phyloP scores from a whole-genome alignment of 441 rosid species.

The Pelargonium citronellum region DNA sequence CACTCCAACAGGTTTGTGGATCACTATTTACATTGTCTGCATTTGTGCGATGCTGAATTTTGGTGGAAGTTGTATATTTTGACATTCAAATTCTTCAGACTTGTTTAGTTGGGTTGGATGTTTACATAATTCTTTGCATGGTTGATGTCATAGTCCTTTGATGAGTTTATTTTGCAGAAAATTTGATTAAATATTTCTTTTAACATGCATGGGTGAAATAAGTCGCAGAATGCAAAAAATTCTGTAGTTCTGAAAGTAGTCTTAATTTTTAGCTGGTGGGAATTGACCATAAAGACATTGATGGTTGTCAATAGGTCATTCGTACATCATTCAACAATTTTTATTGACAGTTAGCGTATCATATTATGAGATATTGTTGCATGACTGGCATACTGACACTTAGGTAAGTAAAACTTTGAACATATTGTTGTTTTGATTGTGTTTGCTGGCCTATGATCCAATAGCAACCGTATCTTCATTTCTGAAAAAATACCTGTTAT shows the following conservation, averaged over 20 bases:
- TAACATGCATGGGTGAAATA: not conserved
- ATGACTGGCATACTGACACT: not conserved
- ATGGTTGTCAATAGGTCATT: not conserved
- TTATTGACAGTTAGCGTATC: not conserved
- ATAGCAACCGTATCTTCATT: not conserved
- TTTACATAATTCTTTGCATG: not conserved
- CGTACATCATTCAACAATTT: not conserved
- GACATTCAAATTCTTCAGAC: not conserved
- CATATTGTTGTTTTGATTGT: not conserved
- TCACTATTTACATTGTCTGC: constrained; percentile 2
- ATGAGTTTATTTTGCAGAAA: constrained; percentile 1
- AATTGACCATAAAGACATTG: not conserved
- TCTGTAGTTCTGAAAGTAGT: not conserved
- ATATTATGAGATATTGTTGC: not conserved
- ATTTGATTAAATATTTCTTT: not conserved
- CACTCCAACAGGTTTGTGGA: constrained; percentile 77
- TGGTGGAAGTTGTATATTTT: constrained; percentile 1
- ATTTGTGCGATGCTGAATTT: constrained; percentile 7
- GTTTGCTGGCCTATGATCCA: not conserved
- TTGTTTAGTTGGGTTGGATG: not conserved
- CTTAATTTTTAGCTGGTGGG: constrained; percentile 2
- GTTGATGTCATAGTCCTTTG: too few relatives aligned
- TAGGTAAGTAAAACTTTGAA: not conserved
- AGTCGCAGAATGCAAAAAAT: not conserved
- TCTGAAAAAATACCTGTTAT: not conserved